Evolutionary conservation across 1,284 basidiomycete species (phyloP).

Genomic region (Melampsora americana): DNA sequence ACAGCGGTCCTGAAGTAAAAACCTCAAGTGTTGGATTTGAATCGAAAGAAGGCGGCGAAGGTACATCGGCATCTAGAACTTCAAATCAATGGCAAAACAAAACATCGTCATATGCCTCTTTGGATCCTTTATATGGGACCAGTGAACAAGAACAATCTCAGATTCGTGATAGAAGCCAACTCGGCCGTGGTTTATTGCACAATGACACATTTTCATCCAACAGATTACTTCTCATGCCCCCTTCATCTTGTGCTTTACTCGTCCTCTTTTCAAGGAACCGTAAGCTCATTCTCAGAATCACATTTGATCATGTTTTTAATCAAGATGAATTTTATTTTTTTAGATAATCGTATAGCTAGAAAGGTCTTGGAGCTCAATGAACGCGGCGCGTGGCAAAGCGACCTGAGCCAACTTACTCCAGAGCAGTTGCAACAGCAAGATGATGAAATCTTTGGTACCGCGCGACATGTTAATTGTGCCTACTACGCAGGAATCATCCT

Average conservation of each 20-base stretch:
- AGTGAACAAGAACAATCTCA: constrained; percentile 13
- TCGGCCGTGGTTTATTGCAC: constrained; percentile 32
- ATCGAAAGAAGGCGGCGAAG: neutral
- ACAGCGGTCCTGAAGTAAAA: constrained; percentile 16
- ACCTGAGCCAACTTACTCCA: constrained; percentile 53
- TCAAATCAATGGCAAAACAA: constrained; percentile 34
- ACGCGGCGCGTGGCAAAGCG: constrained; percentile 19
- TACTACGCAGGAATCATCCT: constrained; percentile 59
- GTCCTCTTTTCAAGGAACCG: constrained; percentile 38
- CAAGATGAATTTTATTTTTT: neutral
- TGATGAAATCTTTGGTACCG: constrained; percentile 71
- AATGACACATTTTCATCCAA: constrained; percentile 36
- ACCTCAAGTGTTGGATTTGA: neutral
- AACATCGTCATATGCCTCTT: constrained; percentile 37
- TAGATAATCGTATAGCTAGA: constrained; percentile 35
- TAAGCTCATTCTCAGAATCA: neutral
- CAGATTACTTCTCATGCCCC: constrained; percentile 36
- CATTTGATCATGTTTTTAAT: no score
- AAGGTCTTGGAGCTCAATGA: constrained; percentile 37
- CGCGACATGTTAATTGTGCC: constrained; percentile 70
- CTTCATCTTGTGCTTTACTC: constrained; percentile 32
- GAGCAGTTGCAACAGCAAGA: constrained; percentile 55
- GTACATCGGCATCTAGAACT: neutral
- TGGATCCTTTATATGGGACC: constrained; percentile 30
- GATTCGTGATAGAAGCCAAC: constrained; percentile 18